Conservation (phyloP, 2,329 filamentous ascomycete genomes). For the Penicillium vulpinum region DNA sequence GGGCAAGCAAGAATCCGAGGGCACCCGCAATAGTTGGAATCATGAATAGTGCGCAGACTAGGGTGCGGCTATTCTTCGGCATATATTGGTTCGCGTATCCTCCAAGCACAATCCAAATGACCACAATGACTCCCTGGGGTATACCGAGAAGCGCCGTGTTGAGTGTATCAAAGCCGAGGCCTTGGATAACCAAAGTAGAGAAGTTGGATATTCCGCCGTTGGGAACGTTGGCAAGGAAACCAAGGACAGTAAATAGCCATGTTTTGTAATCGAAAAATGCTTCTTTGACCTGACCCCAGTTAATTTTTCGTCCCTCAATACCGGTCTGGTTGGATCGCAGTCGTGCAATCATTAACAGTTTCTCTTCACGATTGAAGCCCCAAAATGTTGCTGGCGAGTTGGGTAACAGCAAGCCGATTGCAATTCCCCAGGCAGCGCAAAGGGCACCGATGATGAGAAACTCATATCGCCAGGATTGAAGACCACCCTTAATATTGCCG, state of each 20-base stretch:
- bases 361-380: constrained; percentile 23
- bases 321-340: constrained; percentile 23
- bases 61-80: not conserved
- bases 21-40: not conserved
- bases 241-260: constrained; percentile 22
- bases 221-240: constrained; percentile 25
- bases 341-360: not conserved
- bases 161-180: constrained; percentile 26
- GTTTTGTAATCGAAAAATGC: constrained; percentile 37
- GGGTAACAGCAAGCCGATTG: constrained; percentile 20
- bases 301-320: constrained; percentile 44
- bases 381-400: constrained; percentile 22
- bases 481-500: constrained; percentile 35
- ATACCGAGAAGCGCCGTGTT: constrained; percentile 30
- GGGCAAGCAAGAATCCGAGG: constrained; percentile 26
- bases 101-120: constrained; percentile 24
- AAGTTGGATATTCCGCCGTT: constrained; percentile 34
- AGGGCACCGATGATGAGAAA: constrained; percentile 34
- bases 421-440: constrained; percentile 23
- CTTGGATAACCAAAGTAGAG: constrained; percentile 29
- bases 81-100: not conserved
- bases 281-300: constrained; percentile 45
- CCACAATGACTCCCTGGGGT: constrained; percentile 29
- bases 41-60: not conserved
- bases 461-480: constrained; percentile 28